These are phyloP conservation scores for Aspergillus heteromorphus DNA, from an alignment of 495 filamentous ascomycete genomes.

Conservation along the genomic window DNA sequence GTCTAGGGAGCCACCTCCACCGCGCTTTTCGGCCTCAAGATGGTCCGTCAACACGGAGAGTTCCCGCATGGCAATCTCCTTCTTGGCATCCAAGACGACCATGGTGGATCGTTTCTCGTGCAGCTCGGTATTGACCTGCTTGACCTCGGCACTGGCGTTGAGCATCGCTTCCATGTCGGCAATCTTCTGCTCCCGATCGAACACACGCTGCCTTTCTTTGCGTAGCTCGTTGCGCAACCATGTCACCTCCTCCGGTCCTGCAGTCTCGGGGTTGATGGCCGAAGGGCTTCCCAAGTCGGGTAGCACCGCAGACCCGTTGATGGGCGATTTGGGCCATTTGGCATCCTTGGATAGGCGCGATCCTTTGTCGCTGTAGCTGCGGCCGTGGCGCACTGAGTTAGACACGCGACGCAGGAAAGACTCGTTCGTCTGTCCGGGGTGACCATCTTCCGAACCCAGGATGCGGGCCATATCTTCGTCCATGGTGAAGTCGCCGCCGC, in stretches of 20 bases:
- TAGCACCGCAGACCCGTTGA: slow-evolving; percentile 56
- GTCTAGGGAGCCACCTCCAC: slow-evolving; percentile 57
- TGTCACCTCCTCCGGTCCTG: slow-evolving; percentile 61
- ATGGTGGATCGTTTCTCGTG: slow-evolving; percentile 94
- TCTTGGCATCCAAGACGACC: slow-evolving; percentile 89
- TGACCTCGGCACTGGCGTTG: slow-evolving; percentile 69
- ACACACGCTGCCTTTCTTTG: slow-evolving; percentile 71
- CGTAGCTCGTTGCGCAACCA: slow-evolving; percentile 73
- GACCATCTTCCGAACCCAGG: slow-evolving; percentile 61
- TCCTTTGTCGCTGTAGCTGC: slow-evolving; percentile 75
- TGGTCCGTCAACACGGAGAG: slow-evolving; percentile 81
- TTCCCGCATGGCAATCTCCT: slow-evolving; percentile 91
- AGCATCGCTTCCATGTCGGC: slow-evolving; percentile 74
- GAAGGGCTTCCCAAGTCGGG: slow-evolving; percentile 72
- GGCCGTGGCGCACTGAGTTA: slow-evolving; percentile 87
- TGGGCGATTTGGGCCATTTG: slow-evolving; percentile 70
- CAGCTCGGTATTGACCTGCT: slow-evolving; percentile 78
- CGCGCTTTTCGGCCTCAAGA: slow-evolving; percentile 61
- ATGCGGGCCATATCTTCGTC: slow-evolving; percentile 89
- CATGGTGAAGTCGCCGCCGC: slow-evolving; percentile 74
- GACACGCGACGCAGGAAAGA: slow-evolving; percentile 85
- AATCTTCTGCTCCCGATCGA: slow-evolving; percentile 72
- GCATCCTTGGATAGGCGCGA: slow-evolving; percentile 40
- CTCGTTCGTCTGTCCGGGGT: slow-evolving; percentile 37
- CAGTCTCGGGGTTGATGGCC: slow-evolving; percentile 49